A percentile compares a stretch with the other conserved stretches of the same genome.
Evolutionary conservation across 192 early-diverging fungal genomes (phyloP).

Genomic region (Piromyces sp.): DNA sequence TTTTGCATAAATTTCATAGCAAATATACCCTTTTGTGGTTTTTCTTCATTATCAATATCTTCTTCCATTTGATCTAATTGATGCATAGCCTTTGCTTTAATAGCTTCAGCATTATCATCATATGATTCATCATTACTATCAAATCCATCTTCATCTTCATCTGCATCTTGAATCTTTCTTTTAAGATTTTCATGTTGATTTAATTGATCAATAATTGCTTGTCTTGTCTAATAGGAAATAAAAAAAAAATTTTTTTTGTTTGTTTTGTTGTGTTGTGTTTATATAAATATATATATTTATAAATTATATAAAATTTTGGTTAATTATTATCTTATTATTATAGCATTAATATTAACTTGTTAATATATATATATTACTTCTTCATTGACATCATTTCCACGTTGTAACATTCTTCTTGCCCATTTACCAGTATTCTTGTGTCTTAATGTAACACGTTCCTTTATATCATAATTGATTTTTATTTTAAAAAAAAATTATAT

Average conservation of each 20-base stretch:
- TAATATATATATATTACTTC: slow-evolving; percentile 8
- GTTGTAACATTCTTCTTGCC: slow-evolving; percentile 61
- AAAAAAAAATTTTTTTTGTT: slow-evolving; percentile 31
- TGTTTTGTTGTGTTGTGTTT: no score
- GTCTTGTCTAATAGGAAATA: slow-evolving; percentile 41
- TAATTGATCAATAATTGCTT: slow-evolving; percentile 73
- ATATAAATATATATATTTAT: no score
- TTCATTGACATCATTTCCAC: slow-evolving; percentile 6
- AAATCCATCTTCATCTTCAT: slow-evolving; percentile 19
- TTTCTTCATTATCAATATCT: slow-evolving; percentile 15
- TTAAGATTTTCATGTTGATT: slow-evolving; percentile 55
- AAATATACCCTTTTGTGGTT: slow-evolving; percentile 59
- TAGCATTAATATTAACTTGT: no score
- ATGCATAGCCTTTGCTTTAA: slow-evolving; percentile 15
- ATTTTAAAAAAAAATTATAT: no score
- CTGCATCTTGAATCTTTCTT: slow-evolving; percentile 53
- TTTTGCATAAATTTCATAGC: slow-evolving; percentile 98
- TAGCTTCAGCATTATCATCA: slow-evolving; percentile 20
- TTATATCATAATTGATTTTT: slow-evolving; percentile 3
- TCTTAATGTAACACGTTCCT: slow-evolving; percentile 80
- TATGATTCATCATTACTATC: slow-evolving; percentile 22
- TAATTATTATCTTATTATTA: no score
- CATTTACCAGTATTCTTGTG: slow-evolving; percentile 95
- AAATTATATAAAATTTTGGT: no score
- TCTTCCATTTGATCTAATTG: slow-evolving; percentile 31